Conservation (phyloP, 345 rosid species). For the Moricandia arvensis region DNA sequence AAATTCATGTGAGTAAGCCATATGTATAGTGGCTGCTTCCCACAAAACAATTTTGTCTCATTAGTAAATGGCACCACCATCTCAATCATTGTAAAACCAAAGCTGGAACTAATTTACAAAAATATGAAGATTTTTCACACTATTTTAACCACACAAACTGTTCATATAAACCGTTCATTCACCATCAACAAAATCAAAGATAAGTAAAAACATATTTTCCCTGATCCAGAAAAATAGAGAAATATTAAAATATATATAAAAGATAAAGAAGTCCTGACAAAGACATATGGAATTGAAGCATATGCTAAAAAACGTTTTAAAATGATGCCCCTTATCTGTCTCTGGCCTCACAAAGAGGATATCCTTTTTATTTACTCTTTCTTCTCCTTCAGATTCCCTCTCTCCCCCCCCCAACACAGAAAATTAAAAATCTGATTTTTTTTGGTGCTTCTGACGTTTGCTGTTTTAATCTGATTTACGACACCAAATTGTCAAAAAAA, state of each 20-base stretch:
- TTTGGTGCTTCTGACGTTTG: constrained; percentile 15
- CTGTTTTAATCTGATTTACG: constrained; percentile 24
- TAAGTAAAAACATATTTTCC: not conserved
- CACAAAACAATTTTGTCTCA: not conserved
- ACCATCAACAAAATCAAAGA: not conserved
- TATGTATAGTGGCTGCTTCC: not conserved
- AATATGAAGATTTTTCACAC: too few species aligned
- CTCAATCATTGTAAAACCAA: not conserved
- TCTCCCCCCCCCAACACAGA: not conserved
- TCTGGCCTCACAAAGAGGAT: constrained; percentile 14
- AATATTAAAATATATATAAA: not conserved
- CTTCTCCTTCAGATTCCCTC: constrained; percentile 22
- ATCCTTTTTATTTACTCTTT: constrained; percentile 13
- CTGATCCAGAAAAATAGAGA: not conserved
- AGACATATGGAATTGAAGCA: not conserved
- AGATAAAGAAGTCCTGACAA: not conserved
- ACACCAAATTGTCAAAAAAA: constrained; percentile 1
- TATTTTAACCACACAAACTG: not conserved
- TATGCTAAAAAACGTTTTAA: constrained; percentile 23
- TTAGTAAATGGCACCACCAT: not conserved
- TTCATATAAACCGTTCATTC: not conserved
- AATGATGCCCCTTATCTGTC: constrained; percentile 20
- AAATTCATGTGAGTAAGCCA: not conserved
- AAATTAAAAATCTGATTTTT: not conserved
- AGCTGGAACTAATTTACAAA: too few species aligned